Percentiles rank a stretch among this genome's conserved stretches.
phyloP scores from a whole-genome alignment of 164 flowering plant genomes.

The Litsea cubeba region DNA sequence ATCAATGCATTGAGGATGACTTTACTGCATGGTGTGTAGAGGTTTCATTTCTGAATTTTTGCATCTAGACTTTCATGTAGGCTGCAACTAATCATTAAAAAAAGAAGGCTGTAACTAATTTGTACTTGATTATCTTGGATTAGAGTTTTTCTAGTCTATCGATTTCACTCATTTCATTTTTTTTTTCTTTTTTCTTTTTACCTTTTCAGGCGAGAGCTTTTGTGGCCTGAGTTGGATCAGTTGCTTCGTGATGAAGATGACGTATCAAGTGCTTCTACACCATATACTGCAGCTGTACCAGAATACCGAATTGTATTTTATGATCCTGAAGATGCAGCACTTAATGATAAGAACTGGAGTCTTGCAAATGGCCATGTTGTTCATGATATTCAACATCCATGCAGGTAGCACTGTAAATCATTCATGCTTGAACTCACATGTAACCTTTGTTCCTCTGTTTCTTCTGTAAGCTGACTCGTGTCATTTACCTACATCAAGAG shows the following conservation, averaged over 20 bases:
- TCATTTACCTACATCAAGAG: conserved; percentile 38
- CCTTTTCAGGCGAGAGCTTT: conserved; percentile 60
- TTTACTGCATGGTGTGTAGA: conserved; percentile 75
- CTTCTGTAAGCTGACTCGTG: not conserved
- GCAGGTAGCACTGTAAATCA: conserved; percentile 46
- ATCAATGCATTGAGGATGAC: conserved; percentile 98
- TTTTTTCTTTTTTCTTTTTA: not conserved
- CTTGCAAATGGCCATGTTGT: conserved; percentile 73
- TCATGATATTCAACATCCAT: conserved; percentile 88
- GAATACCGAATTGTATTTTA: conserved; percentile 82
- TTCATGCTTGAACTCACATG: not conserved
- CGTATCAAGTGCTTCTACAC: conserved; percentile 56
- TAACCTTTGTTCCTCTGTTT: conserved; percentile 1
- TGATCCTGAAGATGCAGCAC: conserved; percentile 43
- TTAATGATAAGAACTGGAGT: conserved; percentile 40
- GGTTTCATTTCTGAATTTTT: not conserved
- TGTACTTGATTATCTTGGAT: not conserved
- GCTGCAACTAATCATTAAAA: not conserved
- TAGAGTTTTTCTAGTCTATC: not conserved
- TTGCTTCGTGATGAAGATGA: conserved; percentile 82
- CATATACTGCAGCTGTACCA: conserved; percentile 82
- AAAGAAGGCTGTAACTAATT: too few species aligned
- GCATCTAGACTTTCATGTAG: not conserved
- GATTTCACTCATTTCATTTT: not conserved
- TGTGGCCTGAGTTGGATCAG: conserved; percentile 96